A percentile compares a stretch with the other conserved stretches of the same genome.
Conservation (phyloP, 2,329 filamentous ascomycete genomes). For the Colletotrichum musae region DNA sequence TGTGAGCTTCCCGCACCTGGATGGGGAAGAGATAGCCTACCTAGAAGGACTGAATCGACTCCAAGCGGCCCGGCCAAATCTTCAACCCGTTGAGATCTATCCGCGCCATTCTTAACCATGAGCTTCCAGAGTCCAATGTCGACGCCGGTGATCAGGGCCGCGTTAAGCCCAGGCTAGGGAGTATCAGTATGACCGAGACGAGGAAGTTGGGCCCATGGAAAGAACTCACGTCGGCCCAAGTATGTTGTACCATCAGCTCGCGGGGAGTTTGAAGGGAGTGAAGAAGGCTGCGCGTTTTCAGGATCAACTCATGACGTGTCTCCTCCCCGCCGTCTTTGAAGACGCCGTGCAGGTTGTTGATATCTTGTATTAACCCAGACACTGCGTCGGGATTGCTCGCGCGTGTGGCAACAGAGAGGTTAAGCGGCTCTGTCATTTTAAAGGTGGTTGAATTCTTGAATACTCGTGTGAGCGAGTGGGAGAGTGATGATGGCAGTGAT, state of each 20-base stretch:
- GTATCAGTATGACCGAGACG: neutral
- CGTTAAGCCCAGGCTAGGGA: neutral
- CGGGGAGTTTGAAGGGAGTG: conserved; percentile 60
- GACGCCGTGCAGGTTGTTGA: conserved; percentile 8
- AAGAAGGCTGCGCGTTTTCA: conserved; percentile 51
- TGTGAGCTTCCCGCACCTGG: neutral
- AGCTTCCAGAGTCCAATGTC: conserved; percentile 54
- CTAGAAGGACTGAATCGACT: conserved; percentile 43
- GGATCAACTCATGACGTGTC: conserved; percentile 49
- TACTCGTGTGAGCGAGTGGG: too few species aligned
- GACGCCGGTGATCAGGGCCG: conserved; percentile 49
- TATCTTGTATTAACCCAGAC: conserved; percentile 31
- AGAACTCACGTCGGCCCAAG: conserved; percentile 57
- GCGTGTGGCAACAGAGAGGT: conserved; percentile 33
- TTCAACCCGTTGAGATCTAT: conserved; percentile 47
- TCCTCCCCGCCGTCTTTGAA: conserved; percentile 10
- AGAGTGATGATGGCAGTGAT: too few species aligned
- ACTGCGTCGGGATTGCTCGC: conserved; percentile 42
- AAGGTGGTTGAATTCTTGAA: neutral
- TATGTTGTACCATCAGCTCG: conserved; percentile 63
- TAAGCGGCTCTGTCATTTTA: neutral
- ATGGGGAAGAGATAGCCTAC: neutral
- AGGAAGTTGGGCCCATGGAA: neutral
- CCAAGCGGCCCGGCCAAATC: conserved; percentile 50
- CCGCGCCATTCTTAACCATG: conserved; percentile 47